phyloP scores from a whole-genome alignment of 352 stramenopile genomes.

The Globisporangium viniferum region DNA sequence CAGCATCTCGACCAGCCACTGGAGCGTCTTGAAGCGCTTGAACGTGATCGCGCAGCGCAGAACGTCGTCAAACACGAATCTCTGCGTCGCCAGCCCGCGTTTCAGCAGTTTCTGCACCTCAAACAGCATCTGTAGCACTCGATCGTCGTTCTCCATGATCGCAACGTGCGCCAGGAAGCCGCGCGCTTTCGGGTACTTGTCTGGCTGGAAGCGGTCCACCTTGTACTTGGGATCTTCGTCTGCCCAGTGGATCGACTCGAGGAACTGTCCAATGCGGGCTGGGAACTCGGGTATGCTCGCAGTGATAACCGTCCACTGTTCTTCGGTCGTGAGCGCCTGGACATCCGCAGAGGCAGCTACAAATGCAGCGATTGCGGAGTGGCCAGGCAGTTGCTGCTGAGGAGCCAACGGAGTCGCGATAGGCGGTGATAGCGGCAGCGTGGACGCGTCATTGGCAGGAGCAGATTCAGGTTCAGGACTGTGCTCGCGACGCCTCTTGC shows the following conservation, averaged over 20 bases:
- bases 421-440: neutral
- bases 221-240: constrained; percentile 12
- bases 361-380: neutral
- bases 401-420: neutral
- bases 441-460: neutral
- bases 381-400: neutral
- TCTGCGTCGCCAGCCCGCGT: neutral
- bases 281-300: constrained; percentile 1
- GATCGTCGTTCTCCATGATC: constrained; percentile 10
- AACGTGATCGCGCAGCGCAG: constrained; percentile 5
- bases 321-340: neutral
- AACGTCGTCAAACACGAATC: constrained; percentile 4
- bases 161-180: constrained; percentile 13
- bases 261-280: constrained; percentile 2
- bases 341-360: neutral
- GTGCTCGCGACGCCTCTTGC: neutral
- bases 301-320: neutral
- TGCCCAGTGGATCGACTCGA: neutral
- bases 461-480: neutral
- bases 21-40: constrained; percentile 1
- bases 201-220: constrained; percentile 14
- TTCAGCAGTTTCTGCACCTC: neutral
- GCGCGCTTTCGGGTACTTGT: constrained; percentile 7
- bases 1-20: constrained; percentile 11
- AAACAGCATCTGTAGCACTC: constrained; percentile 6